A percentile compares a stretch with the other conserved stretches of the same genome.
These are phyloP conservation scores for Herpetospermum pedunculosum DNA, from an alignment of 306 rosid species.

Conservation along the genomic window DNA sequence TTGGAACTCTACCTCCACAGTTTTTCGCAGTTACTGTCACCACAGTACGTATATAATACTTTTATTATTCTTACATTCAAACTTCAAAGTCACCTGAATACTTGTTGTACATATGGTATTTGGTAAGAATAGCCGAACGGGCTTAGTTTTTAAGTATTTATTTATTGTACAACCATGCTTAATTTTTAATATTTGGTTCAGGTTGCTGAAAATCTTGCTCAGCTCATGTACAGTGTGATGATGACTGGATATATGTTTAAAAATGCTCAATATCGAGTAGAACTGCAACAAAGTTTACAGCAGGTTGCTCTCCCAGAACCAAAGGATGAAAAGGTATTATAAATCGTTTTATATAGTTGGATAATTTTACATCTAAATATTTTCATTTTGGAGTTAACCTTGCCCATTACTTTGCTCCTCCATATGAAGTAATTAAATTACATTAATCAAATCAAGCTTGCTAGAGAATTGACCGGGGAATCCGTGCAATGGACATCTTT, in stretches of 20 bases:
- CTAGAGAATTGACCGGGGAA: too few relatives aligned
- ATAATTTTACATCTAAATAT: background rate
- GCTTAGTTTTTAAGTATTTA: background rate
- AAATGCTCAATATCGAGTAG: conserved; percentile 89
- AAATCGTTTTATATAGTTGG: background rate
- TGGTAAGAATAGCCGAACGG: conserved; percentile 15
- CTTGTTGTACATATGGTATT: background rate
- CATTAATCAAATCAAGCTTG: too few relatives aligned
- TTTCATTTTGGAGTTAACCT: background rate
- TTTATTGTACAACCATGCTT: conserved; percentile 2
- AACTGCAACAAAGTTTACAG: conserved; percentile 86
- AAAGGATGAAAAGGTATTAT: conserved; percentile 55
- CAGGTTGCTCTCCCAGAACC: conserved; percentile 86
- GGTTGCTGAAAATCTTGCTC: conserved; percentile 99
- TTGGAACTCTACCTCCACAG: conserved; percentile 93
- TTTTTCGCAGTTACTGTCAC: conserved; percentile 76
- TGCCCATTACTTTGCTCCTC: background rate
- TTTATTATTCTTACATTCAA: background rate
- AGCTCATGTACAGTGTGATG: conserved; percentile 94
- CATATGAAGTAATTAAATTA: background rate
- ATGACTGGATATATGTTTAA: conserved; percentile 98
- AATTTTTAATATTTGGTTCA: conserved; percentile 18
- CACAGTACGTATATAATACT: conserved; percentile 40
- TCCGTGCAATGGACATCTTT: too few relatives aligned
- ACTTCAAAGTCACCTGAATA: background rate